Conservation (phyloP, 768 basidiomycete genomes). For the Panellus pusillus region DNA sequence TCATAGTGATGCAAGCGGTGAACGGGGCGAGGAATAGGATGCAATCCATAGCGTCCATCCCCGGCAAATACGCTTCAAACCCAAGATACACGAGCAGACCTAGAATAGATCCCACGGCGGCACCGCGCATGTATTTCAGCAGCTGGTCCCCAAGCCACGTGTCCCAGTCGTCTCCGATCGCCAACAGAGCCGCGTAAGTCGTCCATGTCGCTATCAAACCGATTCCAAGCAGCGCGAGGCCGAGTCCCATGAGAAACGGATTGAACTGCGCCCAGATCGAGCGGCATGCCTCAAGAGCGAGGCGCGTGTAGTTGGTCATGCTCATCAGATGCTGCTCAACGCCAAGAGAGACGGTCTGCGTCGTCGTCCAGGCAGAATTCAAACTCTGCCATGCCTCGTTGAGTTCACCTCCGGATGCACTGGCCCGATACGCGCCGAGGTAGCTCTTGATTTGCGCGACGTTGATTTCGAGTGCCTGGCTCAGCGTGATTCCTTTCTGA, state of each 20-base stretch:
- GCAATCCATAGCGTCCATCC: slow-evolving; percentile 51
- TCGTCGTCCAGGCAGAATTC: slow-evolving; percentile 43
- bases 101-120: slow-evolving; percentile 38
- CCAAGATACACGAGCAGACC: slow-evolving; percentile 34
- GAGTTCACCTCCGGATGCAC: slow-evolving; percentile 71
- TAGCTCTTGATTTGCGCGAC: slow-evolving; percentile 74
- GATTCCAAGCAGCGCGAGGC: slow-evolving; percentile 60
- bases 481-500: slow-evolving; percentile 38
- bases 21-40: slow-evolving; percentile 50
- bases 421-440: slow-evolving; percentile 72
- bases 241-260: slow-evolving; percentile 69
- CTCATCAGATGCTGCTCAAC: slow-evolving; percentile 37
- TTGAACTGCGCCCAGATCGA: slow-evolving; percentile 96
- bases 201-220: slow-evolving; percentile 56
- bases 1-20: slow-evolving; percentile 45
- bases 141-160: slow-evolving; percentile 39
- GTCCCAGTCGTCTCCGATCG: slow-evolving; percentile 41
- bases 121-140: slow-evolving; percentile 31
- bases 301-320: slow-evolving; percentile 53
- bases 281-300: slow-evolving; percentile 71
- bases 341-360: slow-evolving; percentile 21
- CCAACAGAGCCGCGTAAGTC: slow-evolving; percentile 51
- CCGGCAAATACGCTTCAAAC: slow-evolving; percentile 38
- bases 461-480: slow-evolving; percentile 68
- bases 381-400: slow-evolving; percentile 61